A percentile compares a stretch with the other conserved stretches of the same genome.
Conservation (phyloP, 2,329 filamentous ascomycete species). For the Apiospora malaysiana region DNA sequence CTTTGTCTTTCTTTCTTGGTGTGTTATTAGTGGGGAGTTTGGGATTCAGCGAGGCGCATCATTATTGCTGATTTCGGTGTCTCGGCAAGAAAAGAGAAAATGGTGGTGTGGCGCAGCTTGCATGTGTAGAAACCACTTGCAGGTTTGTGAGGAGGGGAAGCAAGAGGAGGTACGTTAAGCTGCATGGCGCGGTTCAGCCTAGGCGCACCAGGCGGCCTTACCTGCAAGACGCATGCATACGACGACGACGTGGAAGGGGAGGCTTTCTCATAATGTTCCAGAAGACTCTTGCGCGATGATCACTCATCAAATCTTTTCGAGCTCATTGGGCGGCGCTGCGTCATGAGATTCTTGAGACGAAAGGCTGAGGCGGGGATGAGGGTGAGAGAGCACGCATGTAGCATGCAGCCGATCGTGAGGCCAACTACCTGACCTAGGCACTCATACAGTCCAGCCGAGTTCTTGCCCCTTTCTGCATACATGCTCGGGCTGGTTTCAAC, state of each 20-base stretch:
- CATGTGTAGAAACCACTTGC: constrained; percentile 4
- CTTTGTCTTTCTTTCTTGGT: neutral
- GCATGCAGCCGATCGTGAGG: neutral
- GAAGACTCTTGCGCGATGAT: constrained; percentile 8
- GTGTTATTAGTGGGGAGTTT: neutral
- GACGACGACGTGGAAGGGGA: neutral
- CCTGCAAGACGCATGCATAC: neutral
- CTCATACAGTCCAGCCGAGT: constrained; percentile 5
- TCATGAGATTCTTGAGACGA: neutral
- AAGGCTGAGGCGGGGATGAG: neutral
- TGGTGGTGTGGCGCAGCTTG: constrained; percentile 13
- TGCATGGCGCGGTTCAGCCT: constrained; percentile 13
- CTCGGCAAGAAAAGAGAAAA: neutral
- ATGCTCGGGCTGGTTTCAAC: neutral
- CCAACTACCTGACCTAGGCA: neutral
- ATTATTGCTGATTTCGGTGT: neutral
- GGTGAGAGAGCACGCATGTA: neutral
- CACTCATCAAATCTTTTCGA: constrained; percentile 3
- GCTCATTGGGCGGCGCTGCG: neutral
- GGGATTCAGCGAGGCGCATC: neutral
- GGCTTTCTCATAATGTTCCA: neutral
- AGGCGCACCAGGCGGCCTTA: constrained; percentile 15
- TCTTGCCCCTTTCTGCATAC: neutral
- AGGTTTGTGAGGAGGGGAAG: neutral
- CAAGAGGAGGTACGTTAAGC: constrained; percentile 8